phyloP scores from a whole-genome alignment of 2,329 filamentous ascomycete species.

The Basipetospora sp. region DNA sequence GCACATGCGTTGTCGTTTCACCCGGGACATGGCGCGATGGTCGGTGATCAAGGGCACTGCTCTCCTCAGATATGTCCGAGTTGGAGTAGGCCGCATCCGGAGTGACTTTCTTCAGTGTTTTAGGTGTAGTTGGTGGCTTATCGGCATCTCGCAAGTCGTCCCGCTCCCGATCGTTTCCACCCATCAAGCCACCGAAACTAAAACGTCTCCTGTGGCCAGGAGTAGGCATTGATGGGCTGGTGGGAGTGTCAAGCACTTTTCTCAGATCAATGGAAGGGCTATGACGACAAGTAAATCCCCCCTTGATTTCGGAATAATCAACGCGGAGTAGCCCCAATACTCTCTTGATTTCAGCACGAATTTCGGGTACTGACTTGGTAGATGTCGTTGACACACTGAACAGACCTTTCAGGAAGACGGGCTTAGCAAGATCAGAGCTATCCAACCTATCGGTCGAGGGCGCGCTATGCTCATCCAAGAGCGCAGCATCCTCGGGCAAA shows the following conservation, averaged over 20 bases:
- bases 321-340: constrained; percentile 78
- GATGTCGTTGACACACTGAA: constrained; percentile 97
- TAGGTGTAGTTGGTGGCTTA: constrained; percentile 24
- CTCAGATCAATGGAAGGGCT: constrained; percentile 78
- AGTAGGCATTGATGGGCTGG: constrained; percentile 38
- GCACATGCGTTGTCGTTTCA: constrained; percentile 83
- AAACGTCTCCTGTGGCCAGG: constrained; percentile 61
- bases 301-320: constrained; percentile 83
- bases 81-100: constrained; percentile 66
- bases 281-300: constrained; percentile 81
- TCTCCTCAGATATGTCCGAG: constrained; percentile 74
- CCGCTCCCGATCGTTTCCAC: constrained; percentile 45
- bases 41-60: constrained; percentile 40
- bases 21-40: constrained; percentile 50
- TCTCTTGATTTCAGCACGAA: constrained; percentile 77
- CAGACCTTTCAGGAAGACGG: constrained; percentile 86
- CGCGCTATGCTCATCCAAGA: constrained; percentile 49
- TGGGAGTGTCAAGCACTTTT: constrained; percentile 50
- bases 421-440: constrained; percentile 71
- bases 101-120: constrained; percentile 29
- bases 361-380: constrained; percentile 72
- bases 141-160: constrained; percentile 56
- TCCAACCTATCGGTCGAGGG: constrained; percentile 43
- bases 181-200: constrained; percentile 58
- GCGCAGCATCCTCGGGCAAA: constrained; percentile 78